Evolutionary conservation across 352 stramenopile genomes (phyloP), one percentile per base, ranked within the genome.

Genomic region (Stephanocyclus meneghinianus): DNA sequence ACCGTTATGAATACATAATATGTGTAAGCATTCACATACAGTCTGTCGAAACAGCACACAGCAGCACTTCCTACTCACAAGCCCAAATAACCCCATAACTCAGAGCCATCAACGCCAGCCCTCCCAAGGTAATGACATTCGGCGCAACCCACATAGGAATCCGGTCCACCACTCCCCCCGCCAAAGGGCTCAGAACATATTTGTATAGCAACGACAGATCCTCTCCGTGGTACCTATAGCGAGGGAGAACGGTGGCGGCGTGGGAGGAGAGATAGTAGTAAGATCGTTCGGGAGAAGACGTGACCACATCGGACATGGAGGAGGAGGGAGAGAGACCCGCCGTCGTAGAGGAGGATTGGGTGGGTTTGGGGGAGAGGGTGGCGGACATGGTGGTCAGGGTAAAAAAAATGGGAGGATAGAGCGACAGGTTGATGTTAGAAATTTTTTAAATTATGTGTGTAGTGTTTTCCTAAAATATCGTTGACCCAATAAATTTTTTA

Each of bases 51-150:
- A 40, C 35, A 40, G 4, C 3, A 40, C 35, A 2, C 78, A 78
- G 35, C 78, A 82, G 65, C 74, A 40, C 35, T 4, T 4, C 35
- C 3, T 9, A 40, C 35, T 40, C 35, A 40, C 35, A 74, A 74
- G 64, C 74, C 80, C 83, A 93, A 64, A 89, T 72, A 47, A 84
- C 32, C 45, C 15, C 40, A 59, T 92, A 93, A 2, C 78, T 77
- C 4, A 71, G n/a, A 7, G 90, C 69, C 86, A 93, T 93, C 56
- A 76, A 86, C 16, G 74, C 32, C 15, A 96, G 69, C 35, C 93
- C 93, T 30, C 92, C 68, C 0, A 88, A 70, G 11, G 93, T 96
- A 53, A 96, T 91, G 29, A 88, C 75, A 75, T 96, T 96, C 7
- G 93, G 93, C 8, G 93, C 91, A 15, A 96, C 60, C 59, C 77